A percentile compares a stretch with the other conserved stretches of the same genome.
phyloP scores from a whole-genome alignment of 106 monocot genomes.

The Cymbidium sinense region DNA sequence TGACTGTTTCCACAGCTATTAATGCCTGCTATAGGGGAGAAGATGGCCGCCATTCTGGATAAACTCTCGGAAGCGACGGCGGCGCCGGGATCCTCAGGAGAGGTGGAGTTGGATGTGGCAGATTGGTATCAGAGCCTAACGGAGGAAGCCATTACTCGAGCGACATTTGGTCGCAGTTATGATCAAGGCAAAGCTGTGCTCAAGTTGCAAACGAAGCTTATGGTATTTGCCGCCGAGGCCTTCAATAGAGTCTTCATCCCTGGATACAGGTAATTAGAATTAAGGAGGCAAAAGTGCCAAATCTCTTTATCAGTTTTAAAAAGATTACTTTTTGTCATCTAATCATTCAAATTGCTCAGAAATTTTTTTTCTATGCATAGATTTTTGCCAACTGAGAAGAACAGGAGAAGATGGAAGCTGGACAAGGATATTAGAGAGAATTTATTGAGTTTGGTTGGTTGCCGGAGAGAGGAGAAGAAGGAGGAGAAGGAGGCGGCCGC shows the following conservation, averaged over 20 bases:
- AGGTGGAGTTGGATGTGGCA: constrained; percentile 71
- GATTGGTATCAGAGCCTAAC: constrained; percentile 62
- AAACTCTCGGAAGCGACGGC: constrained; percentile 33
- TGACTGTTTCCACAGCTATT: constrained; percentile 28
- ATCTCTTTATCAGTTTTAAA: background rate
- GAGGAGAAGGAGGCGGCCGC: background rate
- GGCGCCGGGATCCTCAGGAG: constrained; percentile 15
- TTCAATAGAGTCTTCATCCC: constrained; percentile 59
- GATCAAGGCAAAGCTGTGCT: constrained; percentile 64
- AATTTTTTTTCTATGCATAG: constrained; percentile 13
- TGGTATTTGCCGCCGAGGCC: constrained; percentile 82
- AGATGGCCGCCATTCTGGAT: constrained; percentile 53
- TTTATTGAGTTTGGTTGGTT: constrained; percentile 37
- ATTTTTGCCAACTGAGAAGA: constrained; percentile 67
- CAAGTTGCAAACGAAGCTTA: constrained; percentile 68
- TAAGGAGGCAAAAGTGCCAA: background rate
- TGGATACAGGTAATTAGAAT: constrained; percentile 20
- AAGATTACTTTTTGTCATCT: background rate
- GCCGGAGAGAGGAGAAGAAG: constrained; percentile 21
- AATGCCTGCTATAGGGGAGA: constrained; percentile 66
- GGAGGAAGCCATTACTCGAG: constrained; percentile 55
- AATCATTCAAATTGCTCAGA: too few species aligned
- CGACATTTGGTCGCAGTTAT: constrained; percentile 59
- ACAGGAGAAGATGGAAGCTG: constrained; percentile 54
- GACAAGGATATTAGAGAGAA: constrained; percentile 55